Base-by-base conservation (phyloP, 306 rosid genomes). In the Prunus davidiana region DNA sequence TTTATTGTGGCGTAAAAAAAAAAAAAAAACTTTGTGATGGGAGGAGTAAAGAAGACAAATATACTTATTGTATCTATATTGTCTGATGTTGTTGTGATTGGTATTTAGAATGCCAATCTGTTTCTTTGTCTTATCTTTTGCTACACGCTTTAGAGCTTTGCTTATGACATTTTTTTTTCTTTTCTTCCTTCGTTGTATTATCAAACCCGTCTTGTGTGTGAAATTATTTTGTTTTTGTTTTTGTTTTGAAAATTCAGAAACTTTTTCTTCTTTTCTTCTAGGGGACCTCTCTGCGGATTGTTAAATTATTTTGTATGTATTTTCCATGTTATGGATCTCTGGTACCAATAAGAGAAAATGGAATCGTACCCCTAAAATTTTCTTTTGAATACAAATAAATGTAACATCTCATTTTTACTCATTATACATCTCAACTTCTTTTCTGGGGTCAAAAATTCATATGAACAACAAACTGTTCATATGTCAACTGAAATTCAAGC, bases 1-100 rank as follows among this genome's bases (percentile, higher is more conserved):
- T 81, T 87, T 83, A 76, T 74, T 83, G 74, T 86, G 87, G 83
- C 85, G 79, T 87, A 72, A 73, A 80, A 18, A 52, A 52, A 51
- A 50, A 5, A 51, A 51, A 51, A 56, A 56, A 84, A 80, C 82
- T 88, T 82, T 86, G 89, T 84, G 85, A 82, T 79, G 92, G 82
- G 80, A 84, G 75, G 76, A 83, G 94, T 76, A 80, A 88, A 85
- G 91, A 80, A 83, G 86, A 84, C 86, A 77, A 75, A 76, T 79
- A 76, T 78, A 80, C 83, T 86, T 87, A 76, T 79, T 89, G 89
- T 86, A 81, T 85, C 81, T 88, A 85, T 88, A 83, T 82, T 83
- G 82, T 75, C 88, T 38, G 43, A 38, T 38, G 43, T 38, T 86
- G 88, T 91, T 84, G 84, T 91, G 86, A 81, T 90, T 85, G 79